Evolutionary conservation across 108 stramenopile genomes (phyloP), one percentile per base, ranked within the genome.

Genomic region (Skeletonema marinoi): DNA sequence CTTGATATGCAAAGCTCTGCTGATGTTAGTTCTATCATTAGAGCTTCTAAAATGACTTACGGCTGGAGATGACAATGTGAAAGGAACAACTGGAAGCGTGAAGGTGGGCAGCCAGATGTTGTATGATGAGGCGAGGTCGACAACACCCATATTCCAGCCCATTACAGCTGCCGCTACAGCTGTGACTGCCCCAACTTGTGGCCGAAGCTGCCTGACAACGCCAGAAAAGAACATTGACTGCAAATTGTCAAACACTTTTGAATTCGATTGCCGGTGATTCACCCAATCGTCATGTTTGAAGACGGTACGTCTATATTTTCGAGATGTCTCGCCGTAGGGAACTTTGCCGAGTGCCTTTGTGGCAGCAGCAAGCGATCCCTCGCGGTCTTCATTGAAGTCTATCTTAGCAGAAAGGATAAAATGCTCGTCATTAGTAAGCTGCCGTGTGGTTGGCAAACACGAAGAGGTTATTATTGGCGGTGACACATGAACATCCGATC

Each of bases 41-140:
- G n/a, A n/a, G n/a, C n/a, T n/a, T n/a, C n/a, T n/a, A n/a, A n/a
- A n/a, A n/a, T n/a, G n/a, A n/a, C n/a, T n/a, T n/a, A n/a, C n/a
- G 12, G 89, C 80, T 10, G 86, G 82, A 66, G 71, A 70, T 9
- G 85, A 78, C 10, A 93, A 46, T 6, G 85, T 88, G 71, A 93
- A 93, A 25, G 92, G 89, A 4, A 87, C 21, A 32, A 77, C 46
- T 6, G 92, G 92, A 10, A 93, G 71, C 21, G 73, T 25, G 11
- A 92, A 31, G 6, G 71, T 50, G 17, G 85, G 85, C 21, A 87
- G 58, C 10, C 33, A 41, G 14, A 32, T 67, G 54, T 36, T 31
- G 36, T 72, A 38, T 31, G 68, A 29, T 7, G 59, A 46, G 30
- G 41, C 39, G 56, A 78, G 50, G 25, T 58, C 66, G 35, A 73